Evolutionary conservation across 2,329 filamentous ascomycete genomes (phyloP).

Genomic region (Ambrosiella beaveri): DNA sequence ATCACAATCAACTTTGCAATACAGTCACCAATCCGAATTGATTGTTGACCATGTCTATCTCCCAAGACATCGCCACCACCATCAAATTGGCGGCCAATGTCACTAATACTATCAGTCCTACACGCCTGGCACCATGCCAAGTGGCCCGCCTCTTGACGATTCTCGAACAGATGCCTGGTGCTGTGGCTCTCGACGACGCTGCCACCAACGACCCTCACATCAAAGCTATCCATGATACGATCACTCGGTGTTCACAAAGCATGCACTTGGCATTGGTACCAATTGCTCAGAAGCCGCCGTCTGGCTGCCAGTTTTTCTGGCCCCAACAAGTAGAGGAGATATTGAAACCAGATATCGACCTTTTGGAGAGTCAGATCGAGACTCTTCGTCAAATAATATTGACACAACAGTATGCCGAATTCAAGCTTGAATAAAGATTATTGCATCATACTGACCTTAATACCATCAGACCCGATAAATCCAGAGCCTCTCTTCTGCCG

Average conservation of each 20-base stretch:
- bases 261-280: not conserved
- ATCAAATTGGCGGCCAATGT: conserved; percentile 7
- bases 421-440: not conserved
- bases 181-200: conserved; percentile 3
- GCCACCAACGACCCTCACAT: conserved; percentile 2
- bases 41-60: conserved; percentile 5
- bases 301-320: conserved; percentile 10
- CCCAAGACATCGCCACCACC: conserved; percentile 8
- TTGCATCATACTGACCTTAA: not conserved
- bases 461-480: not conserved
- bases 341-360: conserved; percentile 2
- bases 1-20: not conserved
- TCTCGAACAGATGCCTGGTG: conserved; percentile 6
- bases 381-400: conserved; percentile 1
- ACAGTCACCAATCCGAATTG: not conserved
- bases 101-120: conserved; percentile 10
- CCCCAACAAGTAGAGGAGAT: conserved; percentile 6
- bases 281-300: conserved; percentile 3
- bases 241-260: conserved; percentile 4
- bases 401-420: not conserved
- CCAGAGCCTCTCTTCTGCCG: not conserved
- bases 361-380: conserved; percentile 1
- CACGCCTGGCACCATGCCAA: conserved; percentile 7
- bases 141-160: conserved; percentile 8
- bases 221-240: conserved; percentile 3